Conservation (phyloP, 1,139 yeast species). For the Candida neerlandica region DNA sequence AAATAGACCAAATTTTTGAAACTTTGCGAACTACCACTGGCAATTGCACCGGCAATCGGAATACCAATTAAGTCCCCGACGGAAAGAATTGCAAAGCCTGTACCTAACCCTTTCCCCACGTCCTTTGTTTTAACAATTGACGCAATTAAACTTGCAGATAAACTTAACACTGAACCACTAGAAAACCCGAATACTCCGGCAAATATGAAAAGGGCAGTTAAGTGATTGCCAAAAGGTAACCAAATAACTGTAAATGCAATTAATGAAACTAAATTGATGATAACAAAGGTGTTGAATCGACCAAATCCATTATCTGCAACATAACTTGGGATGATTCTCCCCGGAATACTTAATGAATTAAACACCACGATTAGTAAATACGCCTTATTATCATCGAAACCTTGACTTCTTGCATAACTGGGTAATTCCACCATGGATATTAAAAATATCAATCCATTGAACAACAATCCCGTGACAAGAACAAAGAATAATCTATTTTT, state of each 20-base stretch:
- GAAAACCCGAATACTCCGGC: constrained; percentile 32
- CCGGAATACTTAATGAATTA: constrained; percentile 32
- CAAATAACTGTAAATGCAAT: constrained; percentile 28
- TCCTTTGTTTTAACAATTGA: constrained; percentile 31
- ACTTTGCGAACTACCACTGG: constrained; percentile 21
- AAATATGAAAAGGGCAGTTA: constrained; percentile 31
- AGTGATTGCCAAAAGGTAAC: constrained; percentile 30
- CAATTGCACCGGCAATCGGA: constrained; percentile 41
- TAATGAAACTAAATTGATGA: constrained; percentile 22
- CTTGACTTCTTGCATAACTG: constrained; percentile 32
- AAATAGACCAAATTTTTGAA: constrained; percentile 34
- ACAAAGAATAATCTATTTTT: constrained; percentile 27
- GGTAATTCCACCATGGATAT: constrained; percentile 29
- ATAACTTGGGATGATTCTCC: constrained; percentile 31
- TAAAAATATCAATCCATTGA: constrained; percentile 34
- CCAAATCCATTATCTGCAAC: constrained; percentile 34
- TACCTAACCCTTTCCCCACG: constrained; percentile 34
- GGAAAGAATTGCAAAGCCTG: constrained; percentile 36
- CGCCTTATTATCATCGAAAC: constrained; percentile 23
- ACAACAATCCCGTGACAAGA: constrained; percentile 31
- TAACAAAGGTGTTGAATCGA: constrained; percentile 30
- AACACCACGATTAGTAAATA: constrained; percentile 30
- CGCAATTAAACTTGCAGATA: constrained; percentile 34
- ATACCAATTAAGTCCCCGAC: constrained; percentile 37
- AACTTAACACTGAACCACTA: constrained; percentile 33